Evolutionary conservation across 345 rosid genomes (phyloP).

Genomic region (Populus deltoides): DNA sequence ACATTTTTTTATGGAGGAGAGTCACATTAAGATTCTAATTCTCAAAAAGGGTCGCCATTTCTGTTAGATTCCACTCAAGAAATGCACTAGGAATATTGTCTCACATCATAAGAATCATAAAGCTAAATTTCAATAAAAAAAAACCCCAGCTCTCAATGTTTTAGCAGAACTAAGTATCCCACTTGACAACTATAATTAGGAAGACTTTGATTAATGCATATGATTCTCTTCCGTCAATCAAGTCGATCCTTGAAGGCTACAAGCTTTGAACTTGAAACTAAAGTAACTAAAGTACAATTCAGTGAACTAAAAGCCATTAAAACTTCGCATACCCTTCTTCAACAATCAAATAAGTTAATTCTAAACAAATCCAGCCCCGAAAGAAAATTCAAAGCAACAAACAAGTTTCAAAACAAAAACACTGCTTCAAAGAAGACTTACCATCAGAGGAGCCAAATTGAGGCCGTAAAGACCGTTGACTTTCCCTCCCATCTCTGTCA

Average conservation of each 20-base stretch:
- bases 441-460: conserved; percentile 20
- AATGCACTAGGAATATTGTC: neutral
- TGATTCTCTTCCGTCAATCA: neutral
- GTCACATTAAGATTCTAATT: neutral
- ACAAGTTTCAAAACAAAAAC: conserved; percentile 1
- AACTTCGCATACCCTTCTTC: neutral
- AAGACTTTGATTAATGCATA: neutral
- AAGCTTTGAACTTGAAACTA: neutral
- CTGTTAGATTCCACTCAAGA: neutral
- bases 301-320: neutral
- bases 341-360: neutral
- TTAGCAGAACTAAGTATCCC: neutral
- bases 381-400: neutral
- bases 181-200: neutral
- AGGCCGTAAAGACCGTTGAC: conserved; percentile 13
- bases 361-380: neutral
- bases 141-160: neutral
- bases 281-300: neutral
- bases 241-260: neutral
- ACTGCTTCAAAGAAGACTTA: conserved; percentile 1
- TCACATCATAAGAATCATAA: neutral
- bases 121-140: neutral
- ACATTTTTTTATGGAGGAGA: neutral
- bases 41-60: neutral
- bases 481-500: conserved; percentile 5